A percentile compares a stretch with the other conserved stretches of the same genome.
These are phyloP conservation scores for Schizothecium vesticola DNA, from an alignment of 495 filamentous ascomycete genomes.

Conservation along the genomic window DNA sequence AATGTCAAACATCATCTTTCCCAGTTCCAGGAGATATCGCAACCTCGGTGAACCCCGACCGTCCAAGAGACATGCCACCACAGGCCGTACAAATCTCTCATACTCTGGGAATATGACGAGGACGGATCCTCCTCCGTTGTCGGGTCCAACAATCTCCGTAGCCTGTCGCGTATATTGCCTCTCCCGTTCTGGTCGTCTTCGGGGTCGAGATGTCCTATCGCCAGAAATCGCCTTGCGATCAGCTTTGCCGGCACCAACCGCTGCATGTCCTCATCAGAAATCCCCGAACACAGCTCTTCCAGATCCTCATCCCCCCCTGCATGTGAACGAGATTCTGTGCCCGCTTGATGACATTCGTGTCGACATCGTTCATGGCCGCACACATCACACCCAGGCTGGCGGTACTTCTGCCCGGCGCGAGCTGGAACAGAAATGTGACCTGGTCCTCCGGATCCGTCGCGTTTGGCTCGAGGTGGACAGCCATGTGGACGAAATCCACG, in stretches of 20 bases:
- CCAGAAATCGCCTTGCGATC: slow-evolving; percentile 19
- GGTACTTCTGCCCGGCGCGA: slow-evolving; percentile 60
- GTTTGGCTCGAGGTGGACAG: slow-evolving; percentile 64
- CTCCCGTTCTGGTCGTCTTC: not conserved
- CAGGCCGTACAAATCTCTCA: not conserved
- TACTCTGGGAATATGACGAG: not conserved
- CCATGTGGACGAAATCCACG: slow-evolving; percentile 78
- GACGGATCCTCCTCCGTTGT: not conserved
- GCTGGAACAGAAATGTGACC: slow-evolving; percentile 84
- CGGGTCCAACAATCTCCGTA: slow-evolving; percentile 4
- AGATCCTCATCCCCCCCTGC: slow-evolving; percentile 49
- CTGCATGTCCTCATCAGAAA: slow-evolving; percentile 14
- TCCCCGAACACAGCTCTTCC: slow-evolving; percentile 6
- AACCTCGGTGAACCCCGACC: not conserved
- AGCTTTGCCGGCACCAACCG: slow-evolving; percentile 13
- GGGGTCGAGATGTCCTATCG: slow-evolving; percentile 3
- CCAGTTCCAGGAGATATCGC: not conserved
- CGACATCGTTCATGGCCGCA: slow-evolving; percentile 78
- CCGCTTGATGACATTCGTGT: slow-evolving; percentile 62
- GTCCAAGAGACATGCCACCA: not conserved
- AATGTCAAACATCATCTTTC: not conserved
- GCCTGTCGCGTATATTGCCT: slow-evolving; percentile 8
- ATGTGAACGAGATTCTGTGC: slow-evolving; percentile 71
- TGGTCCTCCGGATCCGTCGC: slow-evolving; percentile 60
- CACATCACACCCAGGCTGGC: slow-evolving; percentile 83